Evolutionary conservation across 1,139 yeast species (phyloP), one percentile per base, ranked within the genome.

Genomic region (Taphrina confusa): DNA sequence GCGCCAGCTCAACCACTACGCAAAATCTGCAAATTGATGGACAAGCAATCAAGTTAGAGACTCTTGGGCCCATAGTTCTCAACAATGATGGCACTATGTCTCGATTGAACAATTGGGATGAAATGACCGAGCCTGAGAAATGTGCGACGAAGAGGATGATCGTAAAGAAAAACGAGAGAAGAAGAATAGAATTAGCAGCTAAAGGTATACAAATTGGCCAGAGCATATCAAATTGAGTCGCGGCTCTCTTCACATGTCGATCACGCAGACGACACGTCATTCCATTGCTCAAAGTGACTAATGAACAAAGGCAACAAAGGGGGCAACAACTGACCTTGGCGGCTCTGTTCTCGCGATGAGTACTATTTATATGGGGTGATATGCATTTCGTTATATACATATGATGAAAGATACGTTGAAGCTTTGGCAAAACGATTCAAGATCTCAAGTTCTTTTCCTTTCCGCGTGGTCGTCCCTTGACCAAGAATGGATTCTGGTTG

Each of bases 401-500:
- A n/a, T n/a, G n/a, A n/a, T n/a, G n/a, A n/a, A n/a, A n/a, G n/a
- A n/a, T n/a, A n/a, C n/a, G n/a, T n/a, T n/a, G n/a, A n/a, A n/a
- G n/a, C n/a, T n/a, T n/a, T n/a, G n/a, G n/a, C n/a, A n/a, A n/a
- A n/a, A n/a, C n/a, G n/a, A n/a, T n/a, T n/a, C n/a, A 42, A 42
- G 58, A 31, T 20, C 58, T 12, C 25, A 34, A n/a, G 12, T 54
- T 45, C 62, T 57, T 60, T 34, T 66, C 59, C 50, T 50, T 62
- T 20, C 66, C 65, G 2, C 68, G 59, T 12, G 67, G 68, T 20
- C 69, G 65, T 18, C 91, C 97, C 73, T 85, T 84, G 62, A 90
- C 90, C 79, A 88, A 84, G 81, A 81, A 80, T 74, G 81, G 84
- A 74, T 91, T 91, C 66, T 80, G 84, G 71, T 87, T 81, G 47